Percentiles rank a stretch among this genome's conserved stretches.
Conservation (phyloP, 1,284 basidiomycete genomes). For the Moesziomyces globuligerus region DNA sequence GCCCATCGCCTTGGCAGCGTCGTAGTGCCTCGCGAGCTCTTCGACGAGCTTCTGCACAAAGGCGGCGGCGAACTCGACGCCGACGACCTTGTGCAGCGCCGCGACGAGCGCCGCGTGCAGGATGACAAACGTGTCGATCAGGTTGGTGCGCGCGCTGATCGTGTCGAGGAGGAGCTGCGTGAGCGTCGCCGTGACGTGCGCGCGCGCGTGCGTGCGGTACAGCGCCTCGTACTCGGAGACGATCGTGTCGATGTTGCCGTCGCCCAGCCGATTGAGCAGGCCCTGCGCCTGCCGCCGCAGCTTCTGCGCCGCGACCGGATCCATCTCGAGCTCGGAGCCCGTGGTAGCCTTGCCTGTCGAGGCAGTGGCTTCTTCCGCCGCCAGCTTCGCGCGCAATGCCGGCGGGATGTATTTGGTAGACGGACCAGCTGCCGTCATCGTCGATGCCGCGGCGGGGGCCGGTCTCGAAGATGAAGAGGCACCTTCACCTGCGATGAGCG, state of each 20-base stretch:
- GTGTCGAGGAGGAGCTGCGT: constrained; percentile 83
- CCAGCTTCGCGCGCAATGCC: constrained; percentile 68
- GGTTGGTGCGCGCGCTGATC: constrained; percentile 82
- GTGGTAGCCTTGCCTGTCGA: not conserved
- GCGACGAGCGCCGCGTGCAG: constrained; percentile 89
- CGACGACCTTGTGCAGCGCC: constrained; percentile 83
- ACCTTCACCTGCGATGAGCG: constrained; percentile 14
- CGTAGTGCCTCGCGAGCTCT: constrained; percentile 35
- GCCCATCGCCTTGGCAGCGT: constrained; percentile 2
- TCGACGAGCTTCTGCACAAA: constrained; percentile 54
- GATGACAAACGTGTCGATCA: constrained; percentile 87
- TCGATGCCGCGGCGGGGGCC: not conserved
- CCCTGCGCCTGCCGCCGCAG: constrained; percentile 85
- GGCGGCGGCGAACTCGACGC: constrained; percentile 84
- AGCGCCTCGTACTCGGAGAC: constrained; percentile 80
- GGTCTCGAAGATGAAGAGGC: not conserved
- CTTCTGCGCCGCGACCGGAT: constrained; percentile 71
- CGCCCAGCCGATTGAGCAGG: constrained; percentile 84
- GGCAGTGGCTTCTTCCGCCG: constrained; percentile 39
- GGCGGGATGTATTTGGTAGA: constrained; percentile 71
- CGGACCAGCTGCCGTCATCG: constrained; percentile 8
- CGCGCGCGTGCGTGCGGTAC: constrained; percentile 81
- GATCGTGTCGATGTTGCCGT: constrained; percentile 87
- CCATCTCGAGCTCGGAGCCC: constrained; percentile 47
- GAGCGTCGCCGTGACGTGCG: constrained; percentile 84